Base-by-base conservation (phyloP, 257 asterid genomes). In the Solanum appendiculatum region DNA sequence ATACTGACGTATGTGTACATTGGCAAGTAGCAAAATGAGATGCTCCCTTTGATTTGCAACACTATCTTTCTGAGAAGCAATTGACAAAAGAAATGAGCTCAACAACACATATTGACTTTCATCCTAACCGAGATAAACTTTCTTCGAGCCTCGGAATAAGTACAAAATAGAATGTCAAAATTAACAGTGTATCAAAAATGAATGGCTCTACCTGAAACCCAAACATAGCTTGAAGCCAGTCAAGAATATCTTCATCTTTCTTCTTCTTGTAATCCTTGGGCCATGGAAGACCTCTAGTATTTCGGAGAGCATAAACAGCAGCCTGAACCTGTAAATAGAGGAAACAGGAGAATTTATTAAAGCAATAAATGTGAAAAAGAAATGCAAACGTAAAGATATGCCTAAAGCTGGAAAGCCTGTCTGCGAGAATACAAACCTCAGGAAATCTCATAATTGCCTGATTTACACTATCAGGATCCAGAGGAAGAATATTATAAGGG, bases 191-290 rank as follows among this genome's bases (percentile, higher is more conserved):
- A 44, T 42, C 36, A 44, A 78, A 42, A 44, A 25, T 18, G 63
- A 78, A 78, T 77, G 4, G 56, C 16, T 78, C 31, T 86, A 96
- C 99, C 99, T 97, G 99, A 92, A 97, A 97, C 78, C 99, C 99
- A 91, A 97, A 97, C 99, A 97, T 96, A 51, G 98, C 92, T 91
- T 97, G 99, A 91, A 97, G 99, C 99, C 99, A 97, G 89, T 97
- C 99, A n/a, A 97, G 99, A 89, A 96, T 90, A 89, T 96, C 99
- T 92, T 97, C 99, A 86, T 96, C 99, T 86, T 94, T 97, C 92
- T 96, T 96, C 95, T 97, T 97, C 93, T 96, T 96, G 93, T 94
- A 93, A 89, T 97, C 99, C 91, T 95, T 93, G 13, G 99, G 99
- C 99, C 99, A 97, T 82, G 99, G 99, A 86, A 97, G 98, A 87